phyloP scores from a whole-genome alignment of 176 grass and related monocot species.

The Aechmea fasciata region DNA sequence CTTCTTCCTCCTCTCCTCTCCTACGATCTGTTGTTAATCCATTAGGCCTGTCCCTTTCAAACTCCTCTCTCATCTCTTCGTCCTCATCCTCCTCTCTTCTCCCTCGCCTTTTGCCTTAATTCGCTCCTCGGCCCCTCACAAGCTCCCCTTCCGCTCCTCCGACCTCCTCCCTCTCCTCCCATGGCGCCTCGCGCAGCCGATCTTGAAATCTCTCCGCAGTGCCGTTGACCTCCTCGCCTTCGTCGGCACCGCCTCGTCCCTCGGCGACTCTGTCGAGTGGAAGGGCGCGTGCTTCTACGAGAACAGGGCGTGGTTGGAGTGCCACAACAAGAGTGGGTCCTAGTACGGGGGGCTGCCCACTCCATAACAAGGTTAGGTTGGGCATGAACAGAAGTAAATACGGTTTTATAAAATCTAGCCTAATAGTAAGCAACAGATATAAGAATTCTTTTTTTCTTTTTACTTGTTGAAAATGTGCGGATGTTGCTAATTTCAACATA shows the following conservation, averaged over 20 bases:
- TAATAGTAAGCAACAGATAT: too few species aligned
- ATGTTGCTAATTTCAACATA: too few species aligned
- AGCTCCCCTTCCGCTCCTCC: slow-evolving; percentile 32
- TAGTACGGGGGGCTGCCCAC: slow-evolving; percentile 14
- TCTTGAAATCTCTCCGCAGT: slow-evolving; percentile 46
- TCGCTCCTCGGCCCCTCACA: slow-evolving; percentile 9
- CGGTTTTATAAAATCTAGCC: too few species aligned
- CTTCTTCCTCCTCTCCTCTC: not conserved
- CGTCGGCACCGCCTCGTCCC: slow-evolving; percentile 46
- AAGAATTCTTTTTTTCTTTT: too few species aligned
- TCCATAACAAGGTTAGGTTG: slow-evolving; percentile 17
- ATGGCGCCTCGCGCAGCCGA: slow-evolving; percentile 28
- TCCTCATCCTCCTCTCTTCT: slow-evolving; percentile 5
- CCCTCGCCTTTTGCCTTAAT: slow-evolving; percentile 6
- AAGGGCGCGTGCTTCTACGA: slow-evolving; percentile 96
- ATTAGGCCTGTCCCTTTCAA: slow-evolving; percentile 28
- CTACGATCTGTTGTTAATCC: not conserved
- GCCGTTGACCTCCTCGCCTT: slow-evolving; percentile 68
- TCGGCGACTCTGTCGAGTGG: slow-evolving; percentile 33
- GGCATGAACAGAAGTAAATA: too few species aligned
- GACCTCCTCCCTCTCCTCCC: slow-evolving; percentile 83
- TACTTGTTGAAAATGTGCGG: too few species aligned
- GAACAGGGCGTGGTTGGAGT: slow-evolving; percentile 44
- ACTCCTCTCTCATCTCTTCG: slow-evolving; percentile 18
- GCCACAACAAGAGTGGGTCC: slow-evolving; percentile 18